A percentile compares a stretch with the other conserved stretches of the same genome.
Conservation (phyloP, 768 basidiomycete species). For the Tremella fuciformis region DNA sequence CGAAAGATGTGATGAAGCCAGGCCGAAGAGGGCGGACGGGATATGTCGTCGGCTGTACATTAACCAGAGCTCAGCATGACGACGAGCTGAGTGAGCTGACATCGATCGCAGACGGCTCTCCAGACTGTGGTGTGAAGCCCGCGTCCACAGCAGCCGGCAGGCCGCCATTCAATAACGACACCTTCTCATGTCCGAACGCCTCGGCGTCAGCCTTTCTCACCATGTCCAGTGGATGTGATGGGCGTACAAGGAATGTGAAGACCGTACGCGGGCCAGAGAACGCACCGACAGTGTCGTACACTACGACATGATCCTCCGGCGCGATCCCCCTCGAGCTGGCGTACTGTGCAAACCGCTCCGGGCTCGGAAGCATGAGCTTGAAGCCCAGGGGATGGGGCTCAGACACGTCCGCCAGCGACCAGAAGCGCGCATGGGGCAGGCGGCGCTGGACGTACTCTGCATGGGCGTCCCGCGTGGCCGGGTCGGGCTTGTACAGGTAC, state of each 20-base stretch:
- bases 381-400: slow-evolving; percentile 67
- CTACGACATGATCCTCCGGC: slow-evolving; percentile 71
- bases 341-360: slow-evolving; percentile 57
- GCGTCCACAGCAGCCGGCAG: slow-evolving; percentile 75
- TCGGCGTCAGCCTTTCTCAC: slow-evolving; percentile 3
- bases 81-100: background rate
- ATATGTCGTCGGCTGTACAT: too few relatives aligned
- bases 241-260: slow-evolving; percentile 75
- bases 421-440: slow-evolving; percentile 68
- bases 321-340: slow-evolving; percentile 67
- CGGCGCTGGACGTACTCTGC: slow-evolving; percentile 52
- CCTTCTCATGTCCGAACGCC: slow-evolving; percentile 79
- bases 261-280: slow-evolving; percentile 90
- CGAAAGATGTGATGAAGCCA: too few relatives aligned
- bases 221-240: too few relatives aligned
- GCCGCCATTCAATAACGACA: slow-evolving; percentile 89
- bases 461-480: background rate
- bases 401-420: slow-evolving; percentile 73
- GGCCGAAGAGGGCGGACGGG: too few relatives aligned
- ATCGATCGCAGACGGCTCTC: slow-evolving; percentile 21
- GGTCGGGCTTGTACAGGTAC: background rate
- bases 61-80: too few relatives aligned
- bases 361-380: slow-evolving; percentile 89
- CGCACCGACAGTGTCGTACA: slow-evolving; percentile 86
- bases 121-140: slow-evolving; percentile 52